Evolutionary conservation across 1,284 basidiomycete genomes (phyloP).

Genomic region (Sparassis latifolia): DNA sequence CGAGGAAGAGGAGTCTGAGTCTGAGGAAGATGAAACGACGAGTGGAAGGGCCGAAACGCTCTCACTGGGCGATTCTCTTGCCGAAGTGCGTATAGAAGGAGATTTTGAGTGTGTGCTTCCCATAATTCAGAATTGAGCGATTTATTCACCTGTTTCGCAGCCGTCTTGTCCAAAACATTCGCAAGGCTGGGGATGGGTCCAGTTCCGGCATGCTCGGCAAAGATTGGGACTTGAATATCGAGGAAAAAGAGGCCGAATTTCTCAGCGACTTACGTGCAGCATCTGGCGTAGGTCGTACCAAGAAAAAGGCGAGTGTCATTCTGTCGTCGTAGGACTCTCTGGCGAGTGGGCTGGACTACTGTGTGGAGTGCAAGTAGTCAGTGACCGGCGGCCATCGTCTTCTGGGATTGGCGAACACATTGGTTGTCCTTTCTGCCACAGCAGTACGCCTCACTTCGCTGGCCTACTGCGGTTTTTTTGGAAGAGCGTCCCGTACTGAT

Average conservation of each 20-base stretch:
- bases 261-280: conserved; percentile 65
- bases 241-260: conserved; percentile 61
- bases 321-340: too few relatives aligned
- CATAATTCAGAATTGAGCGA: background rate
- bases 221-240: conserved; percentile 64
- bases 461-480: background rate
- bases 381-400: too few relatives aligned
- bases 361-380: too few relatives aligned
- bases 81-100: conserved; percentile 25
- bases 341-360: too few relatives aligned
- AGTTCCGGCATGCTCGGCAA: conserved; percentile 43
- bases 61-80: conserved; percentile 2
- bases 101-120: conserved; percentile 26
- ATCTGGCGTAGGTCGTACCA: conserved; percentile 57
- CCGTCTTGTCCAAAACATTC: conserved; percentile 57
- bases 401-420: too few relatives aligned
- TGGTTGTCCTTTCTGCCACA: too few relatives aligned
- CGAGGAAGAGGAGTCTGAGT: conserved; percentile 2
- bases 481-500: background rate
- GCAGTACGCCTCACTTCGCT: background rate
- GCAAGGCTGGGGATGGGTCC: conserved; percentile 41
- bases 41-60: conserved; percentile 3
- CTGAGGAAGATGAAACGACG: conserved; percentile 1
- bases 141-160: conserved; percentile 25
- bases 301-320: conserved; percentile 34